phyloP scores from a whole-genome alignment of 805 yeast genomes.

The Candida odintsovae region DNA sequence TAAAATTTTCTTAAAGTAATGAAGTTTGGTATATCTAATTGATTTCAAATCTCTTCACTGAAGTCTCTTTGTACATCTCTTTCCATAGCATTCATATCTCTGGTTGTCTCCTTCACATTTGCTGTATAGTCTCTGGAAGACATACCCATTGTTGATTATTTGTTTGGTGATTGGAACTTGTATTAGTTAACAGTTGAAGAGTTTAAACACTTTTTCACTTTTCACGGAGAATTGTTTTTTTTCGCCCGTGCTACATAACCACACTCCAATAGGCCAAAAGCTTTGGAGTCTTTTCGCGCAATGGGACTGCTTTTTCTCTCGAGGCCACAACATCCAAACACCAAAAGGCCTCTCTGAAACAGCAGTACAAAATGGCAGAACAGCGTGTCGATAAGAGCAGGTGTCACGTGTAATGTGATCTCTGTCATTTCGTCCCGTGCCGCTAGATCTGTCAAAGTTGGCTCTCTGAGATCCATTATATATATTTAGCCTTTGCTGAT shows the following conservation, averaged over 20 bases:
- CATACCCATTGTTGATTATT: conserved; percentile 1
- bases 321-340: background rate
- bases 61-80: background rate
- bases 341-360: background rate
- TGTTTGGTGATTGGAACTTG: background rate
- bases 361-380: background rate
- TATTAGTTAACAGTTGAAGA: background rate
- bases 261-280: background rate
- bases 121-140: background rate
- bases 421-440: background rate
- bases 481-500: no score
- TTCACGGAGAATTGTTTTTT: background rate
- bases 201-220: background rate
- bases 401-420: background rate
- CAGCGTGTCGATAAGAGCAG: background rate
- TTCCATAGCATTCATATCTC: background rate
- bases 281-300: background rate
- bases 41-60: background rate
- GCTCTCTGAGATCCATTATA: no score
- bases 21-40: background rate
- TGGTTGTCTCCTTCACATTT: background rate
- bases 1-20: no score
- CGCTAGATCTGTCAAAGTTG: background rate
- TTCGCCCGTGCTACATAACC: conserved; percentile 1
- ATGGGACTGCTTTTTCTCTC: background rate